A percentile compares a stretch with the other conserved stretches of the same genome.
Evolutionary conservation across 352 stramenopile genomes (phyloP).

Genomic region (Bremia lactucae): DNA sequence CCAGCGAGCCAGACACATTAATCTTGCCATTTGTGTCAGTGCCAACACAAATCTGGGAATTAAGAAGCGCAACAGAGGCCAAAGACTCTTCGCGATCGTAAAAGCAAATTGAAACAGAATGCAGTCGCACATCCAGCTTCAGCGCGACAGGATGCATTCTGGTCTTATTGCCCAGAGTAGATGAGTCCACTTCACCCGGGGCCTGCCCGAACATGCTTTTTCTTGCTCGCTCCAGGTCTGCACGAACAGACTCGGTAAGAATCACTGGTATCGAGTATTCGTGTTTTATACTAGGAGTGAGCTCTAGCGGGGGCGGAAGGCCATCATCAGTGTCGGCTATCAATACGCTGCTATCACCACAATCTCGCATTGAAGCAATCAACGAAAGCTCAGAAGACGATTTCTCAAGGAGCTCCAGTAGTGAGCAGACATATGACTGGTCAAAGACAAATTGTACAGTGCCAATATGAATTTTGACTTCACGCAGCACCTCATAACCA

Average conservation of each 20-base stretch:
- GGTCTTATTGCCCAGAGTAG: not conserved
- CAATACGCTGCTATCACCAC: constrained; percentile 7
- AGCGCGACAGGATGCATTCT: constrained; percentile 10
- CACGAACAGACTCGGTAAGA: constrained; percentile 69
- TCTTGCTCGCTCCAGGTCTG: constrained; percentile 69
- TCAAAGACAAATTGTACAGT: constrained; percentile 79
- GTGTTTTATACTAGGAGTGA: constrained; percentile 47
- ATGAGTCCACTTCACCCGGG: constrained; percentile 1
- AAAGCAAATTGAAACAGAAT: constrained; percentile 74
- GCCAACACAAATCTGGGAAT: constrained; percentile 30
- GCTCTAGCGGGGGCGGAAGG: constrained; percentile 41
- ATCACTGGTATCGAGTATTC: constrained; percentile 64
- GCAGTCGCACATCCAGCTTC: constrained; percentile 40
- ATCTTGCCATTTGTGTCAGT: constrained; percentile 19
- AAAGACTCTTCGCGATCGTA: constrained; percentile 57
- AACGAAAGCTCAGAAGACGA: constrained; percentile 39
- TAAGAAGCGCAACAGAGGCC: constrained; percentile 53
- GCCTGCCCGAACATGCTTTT: constrained; percentile 39
- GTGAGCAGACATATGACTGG: constrained; percentile 70
- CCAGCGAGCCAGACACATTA: constrained; percentile 35
- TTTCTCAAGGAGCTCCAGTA: constrained; percentile 67
- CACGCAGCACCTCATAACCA: constrained; percentile 34
- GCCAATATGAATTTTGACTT: constrained; percentile 65
- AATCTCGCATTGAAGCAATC: constrained; percentile 11
- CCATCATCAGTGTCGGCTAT: constrained; percentile 13